Evolutionary conservation across 2,329 filamentous ascomycete genomes (phyloP).

Genomic region (Fusarium albosuccineum): DNA sequence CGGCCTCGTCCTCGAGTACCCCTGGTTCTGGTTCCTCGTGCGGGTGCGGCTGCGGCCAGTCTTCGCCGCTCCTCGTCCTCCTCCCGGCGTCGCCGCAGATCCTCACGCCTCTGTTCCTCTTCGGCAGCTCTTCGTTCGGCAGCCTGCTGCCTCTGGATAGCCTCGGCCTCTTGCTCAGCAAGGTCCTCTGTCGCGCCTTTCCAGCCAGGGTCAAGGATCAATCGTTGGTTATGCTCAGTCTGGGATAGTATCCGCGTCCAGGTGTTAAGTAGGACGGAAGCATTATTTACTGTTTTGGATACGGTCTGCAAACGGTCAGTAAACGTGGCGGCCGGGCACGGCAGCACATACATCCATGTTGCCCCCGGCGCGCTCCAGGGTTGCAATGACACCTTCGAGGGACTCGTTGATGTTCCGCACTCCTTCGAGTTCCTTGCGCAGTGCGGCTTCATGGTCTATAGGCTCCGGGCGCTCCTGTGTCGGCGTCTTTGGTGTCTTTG

Average conservation of each 20-base stretch:
- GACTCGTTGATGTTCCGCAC: conserved; percentile 89
- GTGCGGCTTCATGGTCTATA: conserved; percentile 75
- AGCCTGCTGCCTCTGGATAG: conserved; percentile 77
- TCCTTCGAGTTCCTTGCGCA: conserved; percentile 84
- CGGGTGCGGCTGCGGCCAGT: conserved; percentile 44
- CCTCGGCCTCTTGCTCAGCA: conserved; percentile 87
- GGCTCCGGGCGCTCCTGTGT: conserved; percentile 61
- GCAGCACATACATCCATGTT: conserved; percentile 77
- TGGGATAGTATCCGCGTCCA: conserved; percentile 97
- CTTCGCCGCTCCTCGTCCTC: conserved; percentile 66
- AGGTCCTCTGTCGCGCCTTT: conserved; percentile 90
- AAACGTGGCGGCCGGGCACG: conserved; percentile 1
- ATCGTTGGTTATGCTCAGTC: conserved; percentile 95
- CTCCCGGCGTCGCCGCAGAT: conserved; percentile 72
- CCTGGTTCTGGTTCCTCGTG: conserved; percentile 48
- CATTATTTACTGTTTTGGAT: conserved; percentile 85
- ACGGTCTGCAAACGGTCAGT: conserved; percentile 70
- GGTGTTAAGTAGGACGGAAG: conserved; percentile 90
- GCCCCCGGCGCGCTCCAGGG: conserved; percentile 76
- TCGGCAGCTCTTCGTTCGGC: conserved; percentile 82
- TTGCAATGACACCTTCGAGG: conserved; percentile 82
- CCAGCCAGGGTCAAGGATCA: conserved; percentile 91
- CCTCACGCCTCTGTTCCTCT: conserved; percentile 82
- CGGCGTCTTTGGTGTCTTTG: conserved; percentile 63
- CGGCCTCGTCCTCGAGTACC: conserved; percentile 50